Percentiles rank a stretch among this genome's conserved stretches.
phyloP scores from a whole-genome alignment of 306 rosid species.

The Oemleria cerasiformis region DNA sequence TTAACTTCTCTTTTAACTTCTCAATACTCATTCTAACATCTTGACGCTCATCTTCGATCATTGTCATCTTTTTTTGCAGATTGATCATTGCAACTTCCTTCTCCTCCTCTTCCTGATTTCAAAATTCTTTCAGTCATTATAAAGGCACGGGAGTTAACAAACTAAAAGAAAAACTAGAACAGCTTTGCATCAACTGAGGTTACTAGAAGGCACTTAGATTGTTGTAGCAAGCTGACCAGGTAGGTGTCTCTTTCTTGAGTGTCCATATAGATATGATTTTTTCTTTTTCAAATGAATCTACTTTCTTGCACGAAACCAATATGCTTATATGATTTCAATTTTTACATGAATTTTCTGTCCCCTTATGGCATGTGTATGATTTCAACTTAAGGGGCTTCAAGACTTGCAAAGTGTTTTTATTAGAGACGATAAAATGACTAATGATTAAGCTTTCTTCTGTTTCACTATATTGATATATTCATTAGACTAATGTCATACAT shows the following conservation, averaged over 20 bases:
- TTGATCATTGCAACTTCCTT: slow-evolving; percentile 28
- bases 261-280: not conserved
- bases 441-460: not conserved
- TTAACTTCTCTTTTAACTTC: slow-evolving; percentile 27
- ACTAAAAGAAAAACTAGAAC: not conserved
- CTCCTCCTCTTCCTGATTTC: slow-evolving; percentile 32
- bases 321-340: not conserved
- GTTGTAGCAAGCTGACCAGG: slow-evolving; percentile 17
- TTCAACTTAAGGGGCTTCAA: not conserved
- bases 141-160: not conserved
- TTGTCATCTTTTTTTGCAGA: slow-evolving; percentile 29
- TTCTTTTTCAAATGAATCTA: not conserved
- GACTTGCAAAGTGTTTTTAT: too few relatives aligned
- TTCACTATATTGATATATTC: not conserved
- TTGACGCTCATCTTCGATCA: slow-evolving; percentile 32
- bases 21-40: slow-evolving; percentile 25
- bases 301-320: not conserved
- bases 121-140: slow-evolving; percentile 4
- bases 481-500: not conserved
- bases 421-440: not conserved
- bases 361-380: not conserved
- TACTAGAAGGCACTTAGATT: not conserved
- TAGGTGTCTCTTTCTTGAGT: slow-evolving; percentile 1
- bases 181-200: slow-evolving; percentile 7
- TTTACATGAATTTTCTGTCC: not conserved